phyloP scores from a whole-genome alignment of 2,329 filamentous ascomycete species.

The Zymoseptoria pseudotritici region DNA sequence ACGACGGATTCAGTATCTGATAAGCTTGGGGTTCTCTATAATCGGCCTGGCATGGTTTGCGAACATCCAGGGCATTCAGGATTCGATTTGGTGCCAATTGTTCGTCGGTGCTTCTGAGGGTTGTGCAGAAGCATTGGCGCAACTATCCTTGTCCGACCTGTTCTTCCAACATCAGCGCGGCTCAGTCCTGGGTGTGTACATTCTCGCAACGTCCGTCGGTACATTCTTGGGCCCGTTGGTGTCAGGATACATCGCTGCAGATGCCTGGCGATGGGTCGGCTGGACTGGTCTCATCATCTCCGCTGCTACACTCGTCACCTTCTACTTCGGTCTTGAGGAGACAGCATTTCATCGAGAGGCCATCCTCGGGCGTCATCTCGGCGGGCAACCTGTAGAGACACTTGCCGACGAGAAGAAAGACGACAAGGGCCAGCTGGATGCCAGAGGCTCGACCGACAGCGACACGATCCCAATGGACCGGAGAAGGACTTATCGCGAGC shows the following conservation, averaged over 20 bases:
- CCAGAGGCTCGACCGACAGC: constrained; percentile 3
- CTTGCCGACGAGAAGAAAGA: constrained; percentile 9
- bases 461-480: constrained; percentile 5
- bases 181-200: constrained; percentile 48
- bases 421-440: constrained; percentile 1
- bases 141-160: constrained; percentile 51
- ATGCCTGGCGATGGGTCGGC: constrained; percentile 50
- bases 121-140: constrained; percentile 50
- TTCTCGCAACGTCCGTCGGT: constrained; percentile 49
- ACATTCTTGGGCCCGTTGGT: constrained; percentile 50
- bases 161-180: constrained; percentile 53
- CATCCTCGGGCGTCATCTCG: constrained; percentile 28
- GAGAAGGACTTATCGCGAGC: constrained; percentile 47
- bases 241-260: constrained; percentile 43
- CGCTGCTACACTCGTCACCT: constrained; percentile 40
- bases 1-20: constrained; percentile 47
- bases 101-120: constrained; percentile 53
- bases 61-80: constrained; percentile 34
- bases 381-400: background rate
- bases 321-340: constrained; percentile 48
- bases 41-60: constrained; percentile 51
- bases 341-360: constrained; percentile 43
- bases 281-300: constrained; percentile 47
- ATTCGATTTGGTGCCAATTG: constrained; percentile 50
- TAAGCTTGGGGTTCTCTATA: constrained; percentile 44